A percentile compares a stretch with the other conserved stretches of the same genome.
Conservation (phyloP, 2,329 filamentous ascomycete genomes). For the Pyrenochaeta sp. region DNA sequence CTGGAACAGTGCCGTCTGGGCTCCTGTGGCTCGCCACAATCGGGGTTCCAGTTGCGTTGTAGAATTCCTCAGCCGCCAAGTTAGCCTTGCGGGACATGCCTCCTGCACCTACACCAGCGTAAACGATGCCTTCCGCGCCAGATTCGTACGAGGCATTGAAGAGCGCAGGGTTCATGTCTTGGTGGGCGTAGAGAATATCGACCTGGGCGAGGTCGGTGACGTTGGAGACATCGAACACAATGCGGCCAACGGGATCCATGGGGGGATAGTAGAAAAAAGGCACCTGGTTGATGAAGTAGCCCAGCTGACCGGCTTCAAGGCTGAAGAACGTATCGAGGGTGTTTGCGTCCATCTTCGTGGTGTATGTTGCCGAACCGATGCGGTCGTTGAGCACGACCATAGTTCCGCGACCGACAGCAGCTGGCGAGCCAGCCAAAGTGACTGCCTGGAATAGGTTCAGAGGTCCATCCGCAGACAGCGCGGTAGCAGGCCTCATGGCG, state of each 20-base stretch:
- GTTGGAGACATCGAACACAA: slow-evolving; percentile 47
- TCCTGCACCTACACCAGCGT: slow-evolving; percentile 64
- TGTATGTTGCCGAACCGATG: slow-evolving; percentile 65
- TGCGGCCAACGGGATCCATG: slow-evolving; percentile 53
- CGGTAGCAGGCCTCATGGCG: slow-evolving; percentile 69
- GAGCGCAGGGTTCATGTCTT: slow-evolving; percentile 59
- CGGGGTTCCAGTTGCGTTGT: slow-evolving; percentile 56
- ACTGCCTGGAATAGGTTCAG: slow-evolving; percentile 69
- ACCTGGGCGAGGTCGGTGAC: slow-evolving; percentile 62
- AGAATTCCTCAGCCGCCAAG: slow-evolving; percentile 53
- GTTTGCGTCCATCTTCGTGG: slow-evolving; percentile 69
- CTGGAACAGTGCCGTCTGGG: slow-evolving; percentile 61
- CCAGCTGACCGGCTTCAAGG: slow-evolving; percentile 62
- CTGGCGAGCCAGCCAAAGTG: slow-evolving; percentile 59
- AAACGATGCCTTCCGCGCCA: slow-evolving; percentile 63
- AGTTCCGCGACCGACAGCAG: slow-evolving; percentile 60
- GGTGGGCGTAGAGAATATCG: slow-evolving; percentile 64
- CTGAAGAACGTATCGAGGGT: slow-evolving; percentile 68
- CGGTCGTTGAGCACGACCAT: slow-evolving; percentile 70
- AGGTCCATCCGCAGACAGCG: slow-evolving; percentile 68
- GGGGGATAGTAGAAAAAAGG: slow-evolving; percentile 68
- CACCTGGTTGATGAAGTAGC: slow-evolving; percentile 64
- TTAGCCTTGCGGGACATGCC: slow-evolving; percentile 46
- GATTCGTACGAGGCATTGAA: slow-evolving; percentile 57
- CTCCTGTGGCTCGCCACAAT: slow-evolving; percentile 61